These are phyloP conservation scores for Phaeosphaeria sp. DNA, from an alignment of 2,329 filamentous ascomycete species.

Conservation along the genomic window DNA sequence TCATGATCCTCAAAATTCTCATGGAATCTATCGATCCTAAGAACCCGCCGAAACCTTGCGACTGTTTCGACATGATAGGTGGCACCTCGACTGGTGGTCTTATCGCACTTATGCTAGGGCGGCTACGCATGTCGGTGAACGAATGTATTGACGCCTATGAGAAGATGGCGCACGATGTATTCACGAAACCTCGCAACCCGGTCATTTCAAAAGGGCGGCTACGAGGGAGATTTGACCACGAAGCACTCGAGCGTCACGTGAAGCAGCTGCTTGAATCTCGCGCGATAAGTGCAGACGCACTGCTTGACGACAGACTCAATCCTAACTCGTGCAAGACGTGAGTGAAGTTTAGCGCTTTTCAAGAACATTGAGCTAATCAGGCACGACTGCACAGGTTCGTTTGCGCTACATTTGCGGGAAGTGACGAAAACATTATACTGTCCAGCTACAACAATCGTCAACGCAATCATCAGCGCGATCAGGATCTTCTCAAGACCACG, in stretches of 20 bases:
- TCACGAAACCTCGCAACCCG: constrained; percentile 15
- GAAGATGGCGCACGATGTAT: constrained; percentile 13
- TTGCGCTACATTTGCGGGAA: too few species aligned
- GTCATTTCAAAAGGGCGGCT: constrained; percentile 18
- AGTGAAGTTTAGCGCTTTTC: too few species aligned
- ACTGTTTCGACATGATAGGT: constrained; percentile 16
- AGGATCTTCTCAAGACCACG: too few species aligned
- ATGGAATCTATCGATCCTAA: constrained; percentile 12
- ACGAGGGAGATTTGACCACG: constrained; percentile 25
- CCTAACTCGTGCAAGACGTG: too few species aligned
- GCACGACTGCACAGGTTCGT: too few species aligned
- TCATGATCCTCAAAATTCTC: constrained; percentile 17
- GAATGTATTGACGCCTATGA: constrained; percentile 14
- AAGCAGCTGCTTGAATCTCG: too few species aligned
- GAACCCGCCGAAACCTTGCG: constrained; percentile 10
- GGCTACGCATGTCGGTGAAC: constrained; percentile 12
- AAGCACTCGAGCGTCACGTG: background rate
- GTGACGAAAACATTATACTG: too few species aligned
- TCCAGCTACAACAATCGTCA: too few species aligned
- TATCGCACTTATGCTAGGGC: constrained; percentile 15
- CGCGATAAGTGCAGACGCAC: too few species aligned
- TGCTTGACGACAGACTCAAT: too few species aligned
- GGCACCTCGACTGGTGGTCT: constrained; percentile 11
- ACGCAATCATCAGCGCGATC: too few species aligned
- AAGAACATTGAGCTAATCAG: too few species aligned